Evolutionary conservation across 495 filamentous ascomycete species (phyloP), one percentile per base, ranked within the genome.

Genomic region (Penicillium fimorum): DNA sequence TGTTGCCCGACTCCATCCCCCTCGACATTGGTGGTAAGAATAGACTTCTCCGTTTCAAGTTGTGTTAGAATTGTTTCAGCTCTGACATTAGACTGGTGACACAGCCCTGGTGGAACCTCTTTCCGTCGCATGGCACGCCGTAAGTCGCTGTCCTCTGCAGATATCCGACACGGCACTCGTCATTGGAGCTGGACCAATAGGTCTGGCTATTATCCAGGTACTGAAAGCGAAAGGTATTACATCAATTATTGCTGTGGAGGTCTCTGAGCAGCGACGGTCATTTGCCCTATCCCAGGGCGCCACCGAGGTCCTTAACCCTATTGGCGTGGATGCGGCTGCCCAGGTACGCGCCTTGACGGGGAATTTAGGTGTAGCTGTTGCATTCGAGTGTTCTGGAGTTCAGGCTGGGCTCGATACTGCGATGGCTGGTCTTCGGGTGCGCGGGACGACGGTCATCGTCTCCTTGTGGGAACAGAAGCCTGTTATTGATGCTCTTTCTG

Each of bases 111-210:
- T 87, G 43, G 85, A 88, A 54, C 85, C 85, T 1, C 70, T 88
- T 0, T 70, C 82, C 10, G 85, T 87, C 5, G 85, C 76, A 50
- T 88, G 84, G 84, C 84, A 88, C 64, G 83, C 83, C n/a, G 79
- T 87, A 40, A 79, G 77, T 17, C 64, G 75, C 42, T 79, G 76
- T 15, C 73, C 77, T 0, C 74, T 84, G 60, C 77, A 84, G 51
- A 54, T 65, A 15, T 70, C 71, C n/a, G 72, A 82, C 49, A 71
- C 71, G 3, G 77, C 76, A 4, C 63, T 88, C 17, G 70, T 89
- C 24, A 62, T 86, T 9, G 85, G 85, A 18, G 83, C 77, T 4
- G 85, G 84, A 0, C 84, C 85, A 0, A 84, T 88, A 41, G 84
- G 85, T 6, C 70, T 88, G n/a, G 72, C 78, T 6, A 73, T 87